phyloP scores from a whole-genome alignment of 1,284 basidiomycete species.

The Rhizoctonia solani region DNA sequence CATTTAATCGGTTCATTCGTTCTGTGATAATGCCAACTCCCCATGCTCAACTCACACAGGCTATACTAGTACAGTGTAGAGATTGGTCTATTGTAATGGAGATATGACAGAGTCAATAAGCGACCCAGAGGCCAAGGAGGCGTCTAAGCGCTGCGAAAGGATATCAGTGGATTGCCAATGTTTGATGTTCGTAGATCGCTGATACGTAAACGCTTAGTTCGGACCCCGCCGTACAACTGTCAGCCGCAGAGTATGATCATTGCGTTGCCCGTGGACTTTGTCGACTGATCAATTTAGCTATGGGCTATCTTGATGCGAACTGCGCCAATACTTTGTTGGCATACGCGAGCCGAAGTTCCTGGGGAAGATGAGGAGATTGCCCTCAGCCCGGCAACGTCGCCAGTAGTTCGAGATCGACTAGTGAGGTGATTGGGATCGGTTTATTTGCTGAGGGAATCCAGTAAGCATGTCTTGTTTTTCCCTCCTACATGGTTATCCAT shows the following conservation, averaged over 20 bases:
- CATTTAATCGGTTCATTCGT: neutral
- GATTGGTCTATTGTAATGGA: constrained; percentile 78
- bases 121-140: constrained; percentile 72
- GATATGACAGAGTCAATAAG: constrained; percentile 70
- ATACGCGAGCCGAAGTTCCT: constrained; percentile 76
- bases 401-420: constrained; percentile 71
- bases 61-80: constrained; percentile 70
- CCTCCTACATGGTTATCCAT: neutral
- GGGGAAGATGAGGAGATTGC: constrained; percentile 73
- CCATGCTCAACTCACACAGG: constrained; percentile 49
- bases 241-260: constrained; percentile 40
- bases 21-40: no score
- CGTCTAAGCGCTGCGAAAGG: constrained; percentile 70
- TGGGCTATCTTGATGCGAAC: constrained; percentile 84
- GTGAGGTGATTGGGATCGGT: constrained; percentile 76
- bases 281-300: constrained; percentile 51
- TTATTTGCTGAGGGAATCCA: constrained; percentile 48
- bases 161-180: constrained; percentile 68
- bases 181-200: neutral
- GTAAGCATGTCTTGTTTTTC: neutral
- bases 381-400: constrained; percentile 60
- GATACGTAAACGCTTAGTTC: constrained; percentile 39
- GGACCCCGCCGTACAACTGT: constrained; percentile 41
- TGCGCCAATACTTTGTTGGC: constrained; percentile 63
- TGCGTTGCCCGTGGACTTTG: neutral